phyloP scores from a whole-genome alignment of 2,329 filamentous ascomycete genomes.

The Sarocladiaceae sp. region DNA sequence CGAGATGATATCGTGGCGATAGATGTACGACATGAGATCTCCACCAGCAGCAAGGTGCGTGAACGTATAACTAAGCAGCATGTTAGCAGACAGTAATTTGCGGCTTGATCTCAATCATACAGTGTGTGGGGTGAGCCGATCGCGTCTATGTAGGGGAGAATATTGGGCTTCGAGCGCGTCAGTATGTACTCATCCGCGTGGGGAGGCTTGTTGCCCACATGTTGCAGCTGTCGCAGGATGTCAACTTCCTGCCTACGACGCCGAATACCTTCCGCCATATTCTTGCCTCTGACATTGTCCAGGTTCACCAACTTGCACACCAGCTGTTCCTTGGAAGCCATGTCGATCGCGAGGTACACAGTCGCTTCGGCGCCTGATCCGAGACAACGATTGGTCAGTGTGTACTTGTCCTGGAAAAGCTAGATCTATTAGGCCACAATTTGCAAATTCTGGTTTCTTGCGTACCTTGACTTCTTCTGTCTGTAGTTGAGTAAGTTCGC shows the following conservation, averaged over 20 bases:
- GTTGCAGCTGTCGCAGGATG: constrained; percentile 48
- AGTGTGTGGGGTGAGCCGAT: constrained; percentile 43
- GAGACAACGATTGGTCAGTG: constrained; percentile 28
- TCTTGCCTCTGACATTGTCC: constrained; percentile 23
- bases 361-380: constrained; percentile 32
- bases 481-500: constrained; percentile 25
- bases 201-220: constrained; percentile 42
- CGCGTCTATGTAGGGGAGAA: constrained; percentile 47
- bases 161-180: constrained; percentile 42
- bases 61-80: constrained; percentile 44
- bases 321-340: constrained; percentile 51
- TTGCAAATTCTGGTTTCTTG: neutral
- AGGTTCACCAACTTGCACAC: constrained; percentile 66
- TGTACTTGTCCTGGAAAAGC: constrained; percentile 30
- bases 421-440: constrained; percentile 13
- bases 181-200: constrained; percentile 12
- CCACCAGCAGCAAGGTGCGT: constrained; percentile 53
- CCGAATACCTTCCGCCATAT: constrained; percentile 23
- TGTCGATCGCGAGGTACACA: constrained; percentile 39
- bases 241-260: constrained; percentile 44
- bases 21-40: constrained; percentile 46
- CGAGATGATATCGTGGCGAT: constrained; percentile 27
- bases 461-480: constrained; percentile 27
- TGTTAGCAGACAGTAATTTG: neutral
- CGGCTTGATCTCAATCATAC: constrained; percentile 26